Percentiles rank a stretch among this genome's conserved stretches.
These are phyloP conservation scores for Ustilago tritici DNA, from an alignment of 1,284 basidiomycete genomes.

Conservation along the genomic window DNA sequence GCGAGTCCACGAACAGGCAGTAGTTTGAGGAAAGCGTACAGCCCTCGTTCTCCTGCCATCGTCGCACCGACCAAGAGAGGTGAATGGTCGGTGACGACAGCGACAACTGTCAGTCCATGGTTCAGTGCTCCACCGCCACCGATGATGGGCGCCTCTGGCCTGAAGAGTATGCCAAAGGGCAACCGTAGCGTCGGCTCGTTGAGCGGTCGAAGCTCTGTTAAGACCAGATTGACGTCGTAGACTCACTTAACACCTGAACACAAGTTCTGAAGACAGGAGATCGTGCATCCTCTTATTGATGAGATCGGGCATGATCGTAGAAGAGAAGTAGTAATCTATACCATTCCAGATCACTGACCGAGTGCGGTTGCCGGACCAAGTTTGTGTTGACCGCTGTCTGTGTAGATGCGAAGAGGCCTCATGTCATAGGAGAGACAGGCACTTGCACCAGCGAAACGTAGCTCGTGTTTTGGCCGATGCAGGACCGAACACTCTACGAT, in stretches of 20 bases:
- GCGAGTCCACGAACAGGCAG: constrained; percentile 44
- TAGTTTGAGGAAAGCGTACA: constrained; percentile 37
- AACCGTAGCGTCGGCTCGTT: constrained; percentile 34
- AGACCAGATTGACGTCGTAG: constrained; percentile 30
- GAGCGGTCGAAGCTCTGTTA: constrained; percentile 38
- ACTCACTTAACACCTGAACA: neutral
- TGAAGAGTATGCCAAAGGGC: constrained; percentile 30
- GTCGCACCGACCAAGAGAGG: constrained; percentile 29
- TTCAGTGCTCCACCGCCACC: constrained; percentile 51
- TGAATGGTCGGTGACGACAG: constrained; percentile 50
- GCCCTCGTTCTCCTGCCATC: constrained; percentile 24
- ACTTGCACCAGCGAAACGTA: neutral
- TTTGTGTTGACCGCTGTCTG: neutral
- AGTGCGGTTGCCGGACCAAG: neutral
- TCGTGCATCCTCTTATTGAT: neutral
- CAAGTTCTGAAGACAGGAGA: neutral
- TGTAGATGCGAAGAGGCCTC: neutral
- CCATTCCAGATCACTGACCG: neutral
- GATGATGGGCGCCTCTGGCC: constrained; percentile 19
- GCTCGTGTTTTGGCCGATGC: neutral
- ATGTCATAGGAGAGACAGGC: neutral
- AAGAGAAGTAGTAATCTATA: neutral
- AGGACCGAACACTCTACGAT: neutral
- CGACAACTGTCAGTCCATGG: constrained; percentile 43
- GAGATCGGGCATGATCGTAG: constrained; percentile 8